Evolutionary conservation across 208 protist species (phyloP).

Genomic region (Wallacemonas rigidus): DNA sequence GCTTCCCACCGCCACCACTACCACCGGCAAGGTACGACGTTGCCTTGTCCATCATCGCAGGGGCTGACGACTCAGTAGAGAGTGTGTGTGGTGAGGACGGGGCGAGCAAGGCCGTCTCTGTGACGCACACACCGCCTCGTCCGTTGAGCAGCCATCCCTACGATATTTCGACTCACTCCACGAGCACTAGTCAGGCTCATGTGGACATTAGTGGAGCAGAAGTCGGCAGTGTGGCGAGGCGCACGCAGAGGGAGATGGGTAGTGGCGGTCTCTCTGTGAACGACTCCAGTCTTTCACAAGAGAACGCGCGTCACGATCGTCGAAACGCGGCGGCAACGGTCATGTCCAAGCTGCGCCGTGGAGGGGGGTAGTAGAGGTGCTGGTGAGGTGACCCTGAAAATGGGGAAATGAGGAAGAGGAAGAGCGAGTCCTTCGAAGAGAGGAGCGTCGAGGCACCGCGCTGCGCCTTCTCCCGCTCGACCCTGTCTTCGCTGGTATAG

Average conservation of each 20-base stretch:
- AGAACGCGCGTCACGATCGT: background rate
- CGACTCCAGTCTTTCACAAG: background rate
- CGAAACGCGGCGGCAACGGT: background rate
- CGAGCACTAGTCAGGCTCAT: background rate
- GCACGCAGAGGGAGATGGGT: background rate
- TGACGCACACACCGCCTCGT: too few relatives aligned
- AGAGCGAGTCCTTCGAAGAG: background rate
- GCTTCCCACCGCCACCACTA: background rate
- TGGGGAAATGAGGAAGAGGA: background rate
- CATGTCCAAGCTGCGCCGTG: conserved; percentile 8
- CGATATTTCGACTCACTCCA: background rate
- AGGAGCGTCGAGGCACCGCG: background rate
- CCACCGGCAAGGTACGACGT: background rate
- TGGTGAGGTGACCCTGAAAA: background rate
- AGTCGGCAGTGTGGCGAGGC: too few relatives aligned
- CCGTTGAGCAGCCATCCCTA: background rate
- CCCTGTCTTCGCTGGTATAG: background rate
- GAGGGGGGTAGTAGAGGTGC: background rate
- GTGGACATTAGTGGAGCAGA: background rate
- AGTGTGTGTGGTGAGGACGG: background rate
- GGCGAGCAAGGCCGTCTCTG: too few relatives aligned
- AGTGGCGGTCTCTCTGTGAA: background rate
- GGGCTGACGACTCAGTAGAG: background rate
- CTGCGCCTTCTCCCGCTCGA: background rate
- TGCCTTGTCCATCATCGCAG: conserved; percentile 3